Base-by-base conservation (phyloP, 2,329 filamentous ascomycete genomes). In the Aspergillus tanneri region DNA sequence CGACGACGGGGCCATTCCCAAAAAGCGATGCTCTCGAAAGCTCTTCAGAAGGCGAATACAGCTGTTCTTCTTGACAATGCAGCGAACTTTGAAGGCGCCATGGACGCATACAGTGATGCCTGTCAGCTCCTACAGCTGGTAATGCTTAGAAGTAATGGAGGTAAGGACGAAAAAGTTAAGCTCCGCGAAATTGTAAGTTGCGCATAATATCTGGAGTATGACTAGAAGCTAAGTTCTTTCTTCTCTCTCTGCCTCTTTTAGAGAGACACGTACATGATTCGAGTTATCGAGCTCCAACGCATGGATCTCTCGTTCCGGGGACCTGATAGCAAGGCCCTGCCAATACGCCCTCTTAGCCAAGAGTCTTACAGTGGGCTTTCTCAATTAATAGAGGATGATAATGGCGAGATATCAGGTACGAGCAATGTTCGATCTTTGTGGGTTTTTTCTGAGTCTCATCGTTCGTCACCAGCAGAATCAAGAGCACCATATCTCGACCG, bases 11-110 rank as follows among this genome's bases (percentile, higher is more conserved):
- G 69, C n/a, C 82, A 82, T 11, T 90, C 87, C 1, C 87, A 97
- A 67, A 97, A 96, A 75, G 88, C 86, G 9, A 97, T 97, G 91
- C 79, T 99, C 27, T 96, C 92, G n/a, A 88, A 88, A 60, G 93
- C 93, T 0, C 75, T 99, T 46, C 87, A 95, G 66, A 96, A 96
- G 72, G 93, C 93, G 41, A 96, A 99, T 64, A 92, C 89, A 10
- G 93, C 93, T 18, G 93, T 99, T 21, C 81, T 96, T 57, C 81
- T 99, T 32, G 93, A 99, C 72, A 97, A 96, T 79, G 90, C 90
- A 11, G 88, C 93, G 62, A 96, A 97, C 64, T 92, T 93, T 54
- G 88, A 92, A 66, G 90, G 89, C 32, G 93, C 93, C 14, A 85
- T 95, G 65, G 83, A 90, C 61, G 90, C 92, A 11, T 99, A 99